These are phyloP conservation scores for Camelina hispida DNA, from an alignment of 345 rosid species.

Conservation along the genomic window DNA sequence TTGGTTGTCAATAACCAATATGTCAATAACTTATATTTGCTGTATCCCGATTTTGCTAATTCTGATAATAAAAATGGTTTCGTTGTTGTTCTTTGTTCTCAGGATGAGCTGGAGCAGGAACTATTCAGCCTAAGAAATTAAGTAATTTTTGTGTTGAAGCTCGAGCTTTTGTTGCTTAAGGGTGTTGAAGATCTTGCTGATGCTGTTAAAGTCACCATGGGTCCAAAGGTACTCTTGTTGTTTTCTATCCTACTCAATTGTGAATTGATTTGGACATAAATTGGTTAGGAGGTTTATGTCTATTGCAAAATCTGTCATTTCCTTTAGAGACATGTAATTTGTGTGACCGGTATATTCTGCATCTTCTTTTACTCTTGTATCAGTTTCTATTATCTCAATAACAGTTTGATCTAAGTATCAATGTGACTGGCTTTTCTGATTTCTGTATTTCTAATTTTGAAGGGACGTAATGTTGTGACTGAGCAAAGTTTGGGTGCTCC, in stretches of 20 bases:
- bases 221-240: slow-evolving; percentile 57
- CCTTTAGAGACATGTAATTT: not conserved
- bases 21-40: too few species aligned
- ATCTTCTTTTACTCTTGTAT: not conserved
- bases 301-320: too few species aligned
- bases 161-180: slow-evolving; percentile 67
- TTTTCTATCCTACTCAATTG: not conserved
- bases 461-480: slow-evolving; percentile 93
- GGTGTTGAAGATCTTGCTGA: slow-evolving; percentile 76
- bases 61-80: too few species aligned
- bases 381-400: not conserved
- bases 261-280: not conserved
- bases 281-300: not conserved
- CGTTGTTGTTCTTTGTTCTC: too few species aligned
- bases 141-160: slow-evolving; percentile 65
- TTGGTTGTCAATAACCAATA: too few species aligned
- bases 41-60: too few species aligned
- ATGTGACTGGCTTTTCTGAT: not conserved
- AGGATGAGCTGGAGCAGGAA: too few species aligned
- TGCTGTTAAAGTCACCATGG: slow-evolving; percentile 76
- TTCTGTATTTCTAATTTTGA: not conserved
- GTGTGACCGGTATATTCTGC: not conserved
- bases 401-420: not conserved
- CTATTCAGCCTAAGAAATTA: slow-evolving; percentile 68
- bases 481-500: slow-evolving; percentile 99